Base-by-base conservation (phyloP, 23 red algal genomes). In the Gracilariopsis chorda region DNA sequence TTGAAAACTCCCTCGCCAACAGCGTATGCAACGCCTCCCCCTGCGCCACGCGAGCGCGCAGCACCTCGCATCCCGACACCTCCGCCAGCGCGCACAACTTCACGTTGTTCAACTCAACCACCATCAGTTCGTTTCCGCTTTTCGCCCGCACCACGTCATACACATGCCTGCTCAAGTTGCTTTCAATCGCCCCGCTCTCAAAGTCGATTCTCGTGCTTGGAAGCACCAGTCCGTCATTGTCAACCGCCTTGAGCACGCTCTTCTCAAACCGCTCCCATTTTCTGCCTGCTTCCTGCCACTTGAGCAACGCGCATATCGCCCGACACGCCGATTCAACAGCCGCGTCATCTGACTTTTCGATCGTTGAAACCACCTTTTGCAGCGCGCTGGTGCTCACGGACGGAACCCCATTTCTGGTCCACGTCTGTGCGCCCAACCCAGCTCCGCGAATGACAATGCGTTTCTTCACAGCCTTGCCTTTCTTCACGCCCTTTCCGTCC, bases 21-120 rank as follows among this genome's bases (percentile, higher is more conserved):
- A 51, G 61, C 36, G 59, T 62, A 35, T 86, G 82, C 9, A 34
- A 42, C 7, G 32, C 47, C 21, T 70, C 46, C 39, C 45, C 61
- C 7, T 39, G 17, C 17, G 32, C 35, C 63, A 86, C 19, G 17
- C 82, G 58, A 44, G 39, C 29, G 23, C 55, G 39, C 59, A 86
- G 62, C 20, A 33, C 20, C 62, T 73, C 62, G 61, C 82, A 86
- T 5, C 57, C 82, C 33, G 82, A 86, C 30, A 86, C 28, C 28
- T 70, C 46, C 49, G 32, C 58, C 19, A 86, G 27, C 39, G 63
- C 47, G 20, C 47, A 64, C 2, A 69, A 28, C 13, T 67, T 65
- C 44, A 86, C 23, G 27, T 86, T 53, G 47, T 69, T 42, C 36
- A 69, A 71, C 16, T 70, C 17, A 4, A 61, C 35, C 30, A 69